Evolutionary conservation across 768 basidiomycete genomes (phyloP).

Genomic region (Pulveroboletus sp.): DNA sequence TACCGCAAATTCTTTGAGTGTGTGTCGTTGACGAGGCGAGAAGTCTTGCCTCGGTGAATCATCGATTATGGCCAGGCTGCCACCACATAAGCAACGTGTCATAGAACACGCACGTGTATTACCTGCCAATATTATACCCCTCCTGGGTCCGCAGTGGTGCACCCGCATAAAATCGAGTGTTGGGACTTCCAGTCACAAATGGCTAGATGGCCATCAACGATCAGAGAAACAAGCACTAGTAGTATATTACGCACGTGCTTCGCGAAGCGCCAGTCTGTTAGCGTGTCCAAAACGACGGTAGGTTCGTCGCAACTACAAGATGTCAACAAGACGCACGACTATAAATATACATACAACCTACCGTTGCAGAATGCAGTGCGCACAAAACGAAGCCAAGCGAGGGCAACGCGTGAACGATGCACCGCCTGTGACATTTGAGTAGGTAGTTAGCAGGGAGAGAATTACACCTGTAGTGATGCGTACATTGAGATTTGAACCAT

Average conservation of each 20-base stretch:
- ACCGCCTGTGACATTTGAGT: slow-evolving; percentile 39
- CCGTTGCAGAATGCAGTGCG: slow-evolving; percentile 81
- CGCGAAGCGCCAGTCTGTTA: slow-evolving; percentile 83
- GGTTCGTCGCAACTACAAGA: slow-evolving; percentile 74
- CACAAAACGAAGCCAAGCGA: slow-evolving; percentile 73
- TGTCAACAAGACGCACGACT: slow-evolving; percentile 2
- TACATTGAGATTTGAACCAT: slow-evolving; percentile 91
- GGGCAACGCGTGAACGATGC: slow-evolving; percentile 42
- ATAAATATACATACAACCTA: slow-evolving; percentile 26
- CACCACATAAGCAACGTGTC: slow-evolving; percentile 2
- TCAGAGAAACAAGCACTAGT: background rate
- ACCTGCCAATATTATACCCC: slow-evolving; percentile 87
- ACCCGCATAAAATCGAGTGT: slow-evolving; percentile 88
- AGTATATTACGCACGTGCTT: slow-evolving; percentile 58
- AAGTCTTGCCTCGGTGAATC: slow-evolving; percentile 82
- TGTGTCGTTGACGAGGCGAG: slow-evolving; percentile 84
- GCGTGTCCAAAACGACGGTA: slow-evolving; percentile 77
- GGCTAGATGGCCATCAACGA: slow-evolving; percentile 45
- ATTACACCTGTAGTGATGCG: slow-evolving; percentile 21
- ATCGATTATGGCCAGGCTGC: slow-evolving; percentile 79
- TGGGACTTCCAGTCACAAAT: slow-evolving; percentile 60
- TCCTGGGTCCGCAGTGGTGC: slow-evolving; percentile 87
- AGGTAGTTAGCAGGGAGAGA: background rate
- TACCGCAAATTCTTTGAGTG: slow-evolving; percentile 89
- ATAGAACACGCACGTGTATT: slow-evolving; percentile 24